Base-by-base conservation (phyloP, 306 rosid species). In the Fragaria vesca region DNA sequence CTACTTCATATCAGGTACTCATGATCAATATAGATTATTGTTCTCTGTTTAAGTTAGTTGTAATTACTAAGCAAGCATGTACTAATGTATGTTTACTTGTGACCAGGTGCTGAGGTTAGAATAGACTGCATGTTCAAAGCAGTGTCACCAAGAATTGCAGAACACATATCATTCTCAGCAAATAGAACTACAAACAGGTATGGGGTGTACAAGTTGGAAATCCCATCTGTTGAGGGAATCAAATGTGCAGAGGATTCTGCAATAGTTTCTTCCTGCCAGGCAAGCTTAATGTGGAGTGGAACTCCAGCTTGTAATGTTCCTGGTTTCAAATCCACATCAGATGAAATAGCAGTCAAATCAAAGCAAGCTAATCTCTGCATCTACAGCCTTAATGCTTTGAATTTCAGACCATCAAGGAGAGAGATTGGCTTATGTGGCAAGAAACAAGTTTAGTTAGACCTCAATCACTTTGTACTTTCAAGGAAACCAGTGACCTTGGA, bases 191-290 rank as follows among this genome's bases (percentile, higher is more conserved):
- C 98, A 66, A 89, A 95, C 57, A 89, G 79, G 74, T 71, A 75
- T 79, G 98, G 97, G 34, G 60, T 95, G 58, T 95, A 92, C 89
- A 92, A 55, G 84, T 60, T 95, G 87, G 97, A 88, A 79, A 91
- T 95, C 63, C 98, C 98, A 67, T 88, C 97, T 12, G 87, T 95
- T 54, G 98, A 95, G 66, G 98, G 98, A 63, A 90, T 95, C 71
- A 91, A 85, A 81, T 95, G 98, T 66, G 97, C 97, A 43, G 95
- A 92, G 78, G 97, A 90, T 48, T 88, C 98, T 11, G 88, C 95
- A 24, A 80, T 95, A 15, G 88, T 81, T 43, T 92, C 97, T 45
- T 87, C 94, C 1, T 95, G 97, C 77, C 78, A 86, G 54, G 97
- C 98, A 75, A 92, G 85, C 72, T 76, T 95, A 73, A 83, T 92